Evolutionary conservation across 495 filamentous ascomycete genomes (phyloP).

Genomic region (Penicillium bialowiezense): DNA sequence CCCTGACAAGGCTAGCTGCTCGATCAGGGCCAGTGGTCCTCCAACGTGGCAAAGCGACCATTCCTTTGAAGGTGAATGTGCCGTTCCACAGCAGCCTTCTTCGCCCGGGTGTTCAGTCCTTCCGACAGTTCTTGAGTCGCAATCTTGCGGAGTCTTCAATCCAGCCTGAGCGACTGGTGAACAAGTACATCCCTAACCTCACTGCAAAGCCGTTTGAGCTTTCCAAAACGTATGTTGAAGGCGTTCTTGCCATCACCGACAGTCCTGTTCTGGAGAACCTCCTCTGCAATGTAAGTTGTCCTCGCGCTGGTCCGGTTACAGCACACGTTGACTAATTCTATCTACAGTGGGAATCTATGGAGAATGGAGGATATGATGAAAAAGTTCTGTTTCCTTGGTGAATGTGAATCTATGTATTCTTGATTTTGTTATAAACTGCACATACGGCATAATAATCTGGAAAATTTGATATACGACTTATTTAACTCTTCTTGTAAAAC

Average conservation of each 20-base stretch:
- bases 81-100: slow-evolving; percentile 42
- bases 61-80: slow-evolving; percentile 42
- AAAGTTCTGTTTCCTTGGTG: background rate
- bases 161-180: slow-evolving; percentile 9
- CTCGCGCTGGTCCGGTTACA: background rate
- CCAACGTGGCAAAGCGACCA: slow-evolving; percentile 26
- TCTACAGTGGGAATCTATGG: background rate
- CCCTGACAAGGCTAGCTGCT: background rate
- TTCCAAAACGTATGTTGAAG: background rate
- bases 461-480: background rate
- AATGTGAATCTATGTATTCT: background rate
- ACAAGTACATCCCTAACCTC: slow-evolving; percentile 18
- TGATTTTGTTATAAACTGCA: background rate
- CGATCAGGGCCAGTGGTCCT: slow-evolving; percentile 5
- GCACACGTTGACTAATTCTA: background rate
- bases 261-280: background rate
- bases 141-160: slow-evolving; percentile 2
- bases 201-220: slow-evolving; percentile 14
- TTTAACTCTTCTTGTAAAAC: background rate
- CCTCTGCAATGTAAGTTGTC: slow-evolving; percentile 1
- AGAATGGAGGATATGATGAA: background rate
- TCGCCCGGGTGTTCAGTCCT: slow-evolving; percentile 13
- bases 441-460: background rate
- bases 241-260: background rate
- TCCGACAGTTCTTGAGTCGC: slow-evolving; percentile 14